These are phyloP conservation scores for Spathaspora sp. DNA, from an alignment of 1,139 yeast genomes.

Conservation along the genomic window DNA sequence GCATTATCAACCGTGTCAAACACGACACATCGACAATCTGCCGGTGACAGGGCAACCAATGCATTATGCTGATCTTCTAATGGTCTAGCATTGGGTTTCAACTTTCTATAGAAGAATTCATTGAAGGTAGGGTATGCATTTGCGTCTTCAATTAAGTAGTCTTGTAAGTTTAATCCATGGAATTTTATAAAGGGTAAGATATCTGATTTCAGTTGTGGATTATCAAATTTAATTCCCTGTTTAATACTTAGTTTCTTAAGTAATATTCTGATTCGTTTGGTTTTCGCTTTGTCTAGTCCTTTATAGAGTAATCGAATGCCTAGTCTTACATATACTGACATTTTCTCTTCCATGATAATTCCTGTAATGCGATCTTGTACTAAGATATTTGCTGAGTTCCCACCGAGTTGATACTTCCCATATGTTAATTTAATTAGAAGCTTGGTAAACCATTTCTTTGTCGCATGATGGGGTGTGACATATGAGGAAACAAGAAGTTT, in stretches of 20 bases:
- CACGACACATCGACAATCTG: constrained; percentile 83
- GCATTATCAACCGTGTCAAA: constrained; percentile 65
- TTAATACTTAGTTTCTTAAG: constrained; percentile 67
- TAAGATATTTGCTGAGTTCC: constrained; percentile 88
- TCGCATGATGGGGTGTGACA: constrained; percentile 79
- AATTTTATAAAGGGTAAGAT: constrained; percentile 80
- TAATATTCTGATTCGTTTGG: constrained; percentile 54
- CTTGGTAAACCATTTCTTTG: constrained; percentile 86
- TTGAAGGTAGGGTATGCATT: constrained; percentile 68
- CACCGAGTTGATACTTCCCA: constrained; percentile 85
- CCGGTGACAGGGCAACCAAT: constrained; percentile 69
- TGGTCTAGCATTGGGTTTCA: constrained; percentile 70
- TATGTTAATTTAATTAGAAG: constrained; percentile 80
- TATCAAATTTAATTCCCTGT: constrained; percentile 85
- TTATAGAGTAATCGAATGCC: constrained; percentile 85
- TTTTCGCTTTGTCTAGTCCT: constrained; percentile 60
- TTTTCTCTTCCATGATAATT: constrained; percentile 83
- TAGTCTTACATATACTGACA: constrained; percentile 82
- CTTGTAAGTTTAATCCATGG: constrained; percentile 71
- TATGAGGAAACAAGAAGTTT: constrained; percentile 66
- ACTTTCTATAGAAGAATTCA: constrained; percentile 81
- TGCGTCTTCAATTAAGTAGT: constrained; percentile 55
- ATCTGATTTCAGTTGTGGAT: constrained; percentile 60
- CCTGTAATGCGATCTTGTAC: constrained; percentile 94
- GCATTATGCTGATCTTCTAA: constrained; percentile 56